These are phyloP conservation scores for Mycena sanguinolenta DNA, from an alignment of 768 basidiomycete genomes.

Conservation along the genomic window DNA sequence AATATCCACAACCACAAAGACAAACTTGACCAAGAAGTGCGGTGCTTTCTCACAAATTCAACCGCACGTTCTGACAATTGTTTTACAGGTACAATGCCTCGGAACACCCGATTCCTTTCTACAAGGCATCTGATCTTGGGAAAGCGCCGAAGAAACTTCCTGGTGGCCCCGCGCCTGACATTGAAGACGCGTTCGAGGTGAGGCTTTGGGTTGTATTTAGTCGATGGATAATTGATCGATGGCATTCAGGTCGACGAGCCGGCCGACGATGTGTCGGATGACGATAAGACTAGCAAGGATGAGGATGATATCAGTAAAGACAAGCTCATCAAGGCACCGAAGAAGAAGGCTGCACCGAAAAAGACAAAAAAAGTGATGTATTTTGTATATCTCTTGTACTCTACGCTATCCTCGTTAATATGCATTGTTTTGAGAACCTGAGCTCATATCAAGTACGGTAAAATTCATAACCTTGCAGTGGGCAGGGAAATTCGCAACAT, in stretches of 20 bases:
- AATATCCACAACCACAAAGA: slow-evolving; percentile 85
- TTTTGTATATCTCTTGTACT: not conserved
- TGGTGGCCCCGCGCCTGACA: slow-evolving; percentile 83
- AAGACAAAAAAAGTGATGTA: slow-evolving; percentile 34
- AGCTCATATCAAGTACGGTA: not conserved
- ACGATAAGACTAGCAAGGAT: slow-evolving; percentile 56
- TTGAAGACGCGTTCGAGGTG: slow-evolving; percentile 93
- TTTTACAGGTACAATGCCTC: slow-evolving; percentile 81
- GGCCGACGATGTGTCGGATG: slow-evolving; percentile 63
- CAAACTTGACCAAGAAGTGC: slow-evolving; percentile 87
- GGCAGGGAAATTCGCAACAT: too few species aligned
- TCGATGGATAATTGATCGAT: not conserved
- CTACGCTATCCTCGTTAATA: not conserved
- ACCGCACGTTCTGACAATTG: not conserved
- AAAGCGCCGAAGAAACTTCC: slow-evolving; percentile 86
- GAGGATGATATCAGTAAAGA: slow-evolving; percentile 68
- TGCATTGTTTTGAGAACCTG: not conserved
- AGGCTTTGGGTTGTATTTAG: slow-evolving; percentile 40
- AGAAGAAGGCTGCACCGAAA: slow-evolving; percentile 50
- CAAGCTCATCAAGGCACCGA: slow-evolving; percentile 71
- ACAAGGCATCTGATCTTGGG: slow-evolving; percentile 87
- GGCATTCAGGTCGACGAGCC: slow-evolving; percentile 58
- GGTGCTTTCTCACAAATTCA: slow-evolving; percentile 40
- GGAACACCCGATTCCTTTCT: slow-evolving; percentile 96
- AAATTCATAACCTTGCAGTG: too few species aligned